Percentiles rank a stretch among this genome's conserved stretches.
These are phyloP conservation scores for Anastatica hierochuntica DNA, from an alignment of 345 rosid species.

Conservation along the genomic window DNA sequence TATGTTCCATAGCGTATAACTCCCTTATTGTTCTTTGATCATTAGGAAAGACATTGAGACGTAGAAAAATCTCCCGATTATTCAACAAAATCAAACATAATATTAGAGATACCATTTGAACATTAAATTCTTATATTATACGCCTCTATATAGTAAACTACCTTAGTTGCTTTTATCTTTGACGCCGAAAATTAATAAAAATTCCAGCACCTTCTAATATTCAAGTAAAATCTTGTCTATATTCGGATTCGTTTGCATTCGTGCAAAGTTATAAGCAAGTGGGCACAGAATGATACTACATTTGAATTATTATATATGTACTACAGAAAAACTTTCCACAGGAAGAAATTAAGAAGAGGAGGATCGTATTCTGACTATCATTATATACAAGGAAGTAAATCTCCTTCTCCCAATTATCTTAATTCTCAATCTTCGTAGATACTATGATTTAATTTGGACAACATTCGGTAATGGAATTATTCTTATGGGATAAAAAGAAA, in stretches of 20 bases:
- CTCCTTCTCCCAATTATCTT: conserved; percentile 5
- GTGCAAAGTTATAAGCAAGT: conserved; percentile 8
- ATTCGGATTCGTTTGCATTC: conserved; percentile 23
- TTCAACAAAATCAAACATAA: no score
- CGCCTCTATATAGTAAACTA: no score
- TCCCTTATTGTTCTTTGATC: no score
- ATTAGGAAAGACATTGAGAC: no score
- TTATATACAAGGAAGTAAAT: no score
- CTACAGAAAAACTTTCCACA: conserved; percentile 14
- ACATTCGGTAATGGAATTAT: background rate
- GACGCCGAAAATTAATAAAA: background rate
- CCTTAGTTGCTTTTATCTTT: conserved; percentile 3
- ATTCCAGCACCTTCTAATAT: conserved; percentile 2
- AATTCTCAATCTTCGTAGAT: conserved; percentile 6
- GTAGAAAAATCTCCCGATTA: no score
- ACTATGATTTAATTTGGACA: background rate
- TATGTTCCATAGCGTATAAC: no score
- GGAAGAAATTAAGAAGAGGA: conserved; percentile 7
- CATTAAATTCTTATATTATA: no score
- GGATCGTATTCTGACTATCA: conserved; percentile 21
- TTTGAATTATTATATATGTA: background rate
- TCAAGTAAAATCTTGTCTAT: conserved; percentile 6
- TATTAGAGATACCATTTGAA: background rate
- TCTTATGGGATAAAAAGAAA: background rate
- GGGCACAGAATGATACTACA: background rate